A percentile compares a stretch with the other conserved stretches of the same genome.
These are phyloP conservation scores for Limtongia smithiae DNA, from an alignment of 805 yeast genomes.

Conservation along the genomic window DNA sequence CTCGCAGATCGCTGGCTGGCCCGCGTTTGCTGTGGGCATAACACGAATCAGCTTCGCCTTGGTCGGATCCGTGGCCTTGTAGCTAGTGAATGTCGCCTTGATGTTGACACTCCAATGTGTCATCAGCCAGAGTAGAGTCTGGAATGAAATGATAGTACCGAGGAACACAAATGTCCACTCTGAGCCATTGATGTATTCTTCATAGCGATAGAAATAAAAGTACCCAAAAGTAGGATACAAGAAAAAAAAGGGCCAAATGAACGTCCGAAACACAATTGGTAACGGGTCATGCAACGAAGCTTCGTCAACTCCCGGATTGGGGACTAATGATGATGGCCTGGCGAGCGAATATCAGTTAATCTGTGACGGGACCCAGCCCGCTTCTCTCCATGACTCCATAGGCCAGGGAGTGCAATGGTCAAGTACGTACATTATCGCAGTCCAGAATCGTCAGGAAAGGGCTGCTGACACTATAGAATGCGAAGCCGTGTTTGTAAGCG, in stretches of 20 bases:
- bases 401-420: no score
- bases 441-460: no score
- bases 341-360: neutral
- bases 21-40: constrained; percentile 79
- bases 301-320: constrained; percentile 22
- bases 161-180: constrained; percentile 95
- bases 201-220: constrained; percentile 66
- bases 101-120: constrained; percentile 90
- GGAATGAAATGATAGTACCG: constrained; percentile 67
- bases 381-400: no score
- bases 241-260: constrained; percentile 75
- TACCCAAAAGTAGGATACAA: constrained; percentile 72
- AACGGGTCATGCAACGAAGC: constrained; percentile 75
- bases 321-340: constrained; percentile 36
- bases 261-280: constrained; percentile 59
- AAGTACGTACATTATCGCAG: no score
- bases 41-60: constrained; percentile 73
- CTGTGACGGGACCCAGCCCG: no score
- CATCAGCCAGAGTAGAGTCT: constrained; percentile 74
- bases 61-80: constrained; percentile 47
- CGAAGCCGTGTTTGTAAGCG: no score
- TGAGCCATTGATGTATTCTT: constrained; percentile 73
- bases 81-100: constrained; percentile 66
- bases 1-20: constrained; percentile 71
- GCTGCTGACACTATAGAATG: no score